Percentiles rank a stretch among this genome's conserved stretches.
Conservation (phyloP, 179 eudicot genomes). For the Beta macrorhiza region DNA sequence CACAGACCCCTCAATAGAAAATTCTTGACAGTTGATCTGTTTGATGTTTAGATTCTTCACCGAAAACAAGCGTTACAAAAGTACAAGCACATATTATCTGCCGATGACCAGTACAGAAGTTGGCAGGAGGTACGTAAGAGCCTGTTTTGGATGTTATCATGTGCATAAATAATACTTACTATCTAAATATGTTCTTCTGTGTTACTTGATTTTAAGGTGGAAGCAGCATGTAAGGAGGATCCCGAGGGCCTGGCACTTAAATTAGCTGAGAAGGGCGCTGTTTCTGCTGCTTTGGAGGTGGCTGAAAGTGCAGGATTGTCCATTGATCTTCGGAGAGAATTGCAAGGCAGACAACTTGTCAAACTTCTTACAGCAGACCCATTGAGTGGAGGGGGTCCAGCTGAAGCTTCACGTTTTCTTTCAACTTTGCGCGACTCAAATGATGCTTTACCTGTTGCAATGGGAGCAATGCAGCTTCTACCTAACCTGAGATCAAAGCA, state of each 20-base stretch:
- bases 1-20: neutral
- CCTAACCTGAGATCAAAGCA: conserved; percentile 94
- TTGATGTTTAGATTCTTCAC: conserved; percentile 59
- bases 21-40: conserved; percentile 19
- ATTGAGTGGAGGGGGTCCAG: conserved; percentile 95
- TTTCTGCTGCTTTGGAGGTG: conserved; percentile 95
- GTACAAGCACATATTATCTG: conserved; percentile 82
- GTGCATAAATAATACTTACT: neutral
- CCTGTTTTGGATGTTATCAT: conserved; percentile 5
- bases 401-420: conserved; percentile 98
- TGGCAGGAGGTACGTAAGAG: conserved; percentile 84
- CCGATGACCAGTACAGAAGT: conserved; percentile 77
- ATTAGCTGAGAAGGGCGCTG: conserved; percentile 97
- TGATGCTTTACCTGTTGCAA: conserved; percentile 95
- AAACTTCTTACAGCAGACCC: conserved; percentile 98
- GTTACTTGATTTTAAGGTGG: conserved; percentile 51
- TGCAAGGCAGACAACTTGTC: conserved; percentile 97
- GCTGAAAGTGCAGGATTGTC: conserved; percentile 96
- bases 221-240: conserved; percentile 84
- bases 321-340: conserved; percentile 84
- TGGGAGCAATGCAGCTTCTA: conserved; percentile 98
- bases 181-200: conserved; percentile 8
- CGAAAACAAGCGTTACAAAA: conserved; percentile 77
- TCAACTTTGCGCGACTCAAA: conserved; percentile 85
- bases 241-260: conserved; percentile 96